Base-by-base conservation (phyloP, 768 basidiomycete genomes). In the Boletellus ananas region DNA sequence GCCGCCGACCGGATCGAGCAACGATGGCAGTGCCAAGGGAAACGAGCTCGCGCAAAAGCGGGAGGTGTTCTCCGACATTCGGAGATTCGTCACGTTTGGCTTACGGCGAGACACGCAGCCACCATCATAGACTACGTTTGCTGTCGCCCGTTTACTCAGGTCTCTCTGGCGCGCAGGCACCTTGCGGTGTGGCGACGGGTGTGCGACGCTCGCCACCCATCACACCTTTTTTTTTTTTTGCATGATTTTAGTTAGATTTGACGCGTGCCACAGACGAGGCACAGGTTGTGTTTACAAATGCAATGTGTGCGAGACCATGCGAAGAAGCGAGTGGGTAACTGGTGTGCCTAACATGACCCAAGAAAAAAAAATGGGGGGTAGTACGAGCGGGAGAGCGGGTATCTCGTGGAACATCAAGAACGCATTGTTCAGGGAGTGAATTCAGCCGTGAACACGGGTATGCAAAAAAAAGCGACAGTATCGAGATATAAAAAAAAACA, bases 81-180 rank as follows among this genome's bases (percentile, higher is more conserved):
- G 86, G 58, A 76, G 93, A 16, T 86, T 96, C 63, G 90, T 96
- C 39, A 91, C 83, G 57, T 95, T 96, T 67, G 92, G 90, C 0
- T 71, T 92, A 53, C 74, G 92, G 62, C 79, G 90, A 56, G 91
- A 92, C 55, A 72, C 83, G 46, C 65, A 58, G 27, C 57, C 60
- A 36, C 60, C 63, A 51, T 53, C 60, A 52, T 64, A 62, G 43
- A 56, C 36, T 7, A 8, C 29, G 29, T 29, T 29, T 8, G 10
- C 29, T 29, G 8, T 11, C 29, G 29, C 29, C 7, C 29, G 29
- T 11, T 29, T 23, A 23, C 6, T 23, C 23, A 23, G 23, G 23
- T 23, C 23, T 23, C 23, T 6, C 3, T 6, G 3, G 6, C 6
- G 23, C 6, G 23, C 23, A 6, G 3, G 29, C 29, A 29, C 29